A percentile compares a stretch with the other conserved stretches of the same genome.
Conservation (phyloP, 1,284 basidiomycete genomes). For the Inonotus hispidus region DNA sequence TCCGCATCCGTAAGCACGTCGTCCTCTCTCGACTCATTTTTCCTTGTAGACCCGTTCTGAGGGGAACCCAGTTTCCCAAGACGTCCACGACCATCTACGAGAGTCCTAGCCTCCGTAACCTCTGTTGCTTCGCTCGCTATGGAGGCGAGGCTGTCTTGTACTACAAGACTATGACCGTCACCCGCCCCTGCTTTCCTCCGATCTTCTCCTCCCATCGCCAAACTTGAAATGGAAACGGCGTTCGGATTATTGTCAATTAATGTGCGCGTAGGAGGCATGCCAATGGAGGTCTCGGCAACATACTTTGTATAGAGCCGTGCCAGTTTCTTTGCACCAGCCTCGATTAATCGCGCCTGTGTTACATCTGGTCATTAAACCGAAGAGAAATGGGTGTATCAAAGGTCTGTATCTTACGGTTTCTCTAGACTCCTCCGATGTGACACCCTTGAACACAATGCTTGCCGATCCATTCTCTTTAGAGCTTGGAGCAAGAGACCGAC, state of each 20-base stretch:
- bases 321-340: conserved; percentile 76
- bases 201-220: background rate
- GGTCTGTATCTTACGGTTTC: conserved; percentile 49
- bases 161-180: background rate
- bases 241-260: conserved; percentile 32
- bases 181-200: background rate
- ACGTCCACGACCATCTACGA: background rate
- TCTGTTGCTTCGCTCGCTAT: background rate
- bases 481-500: background rate
- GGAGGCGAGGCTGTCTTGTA: background rate
- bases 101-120: background rate
- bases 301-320: conserved; percentile 73
- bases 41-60: no score
- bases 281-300: conserved; percentile 75
- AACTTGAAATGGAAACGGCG: conserved; percentile 28
- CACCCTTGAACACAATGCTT: conserved; percentile 68
- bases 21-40: background rate
- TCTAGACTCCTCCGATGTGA: conserved; percentile 45
- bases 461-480: conserved; percentile 31
- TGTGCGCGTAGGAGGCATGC: conserved; percentile 53
- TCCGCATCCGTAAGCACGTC: background rate
- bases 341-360: conserved; percentile 61
- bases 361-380: conserved; percentile 3
- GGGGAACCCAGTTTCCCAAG: background rate
- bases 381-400: background rate